Evolutionary conservation across 78 protist genomes (phyloP), one percentile per base, ranked within the genome.

Genomic region (Dictyostelium capitatum): DNA sequence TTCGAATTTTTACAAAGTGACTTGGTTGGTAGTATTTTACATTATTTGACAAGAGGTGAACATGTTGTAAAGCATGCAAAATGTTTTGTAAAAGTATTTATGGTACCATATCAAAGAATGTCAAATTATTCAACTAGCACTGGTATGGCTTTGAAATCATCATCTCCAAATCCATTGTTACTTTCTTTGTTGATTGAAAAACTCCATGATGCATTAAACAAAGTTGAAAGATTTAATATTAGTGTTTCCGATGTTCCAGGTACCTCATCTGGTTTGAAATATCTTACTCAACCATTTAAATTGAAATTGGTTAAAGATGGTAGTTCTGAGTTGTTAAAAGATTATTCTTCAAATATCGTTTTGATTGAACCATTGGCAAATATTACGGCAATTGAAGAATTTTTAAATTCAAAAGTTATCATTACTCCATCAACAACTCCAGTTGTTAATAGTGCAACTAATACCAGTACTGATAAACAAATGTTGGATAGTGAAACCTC

Each of bases 331-430:
- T 20, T 46, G 11, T 57, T 90, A 1, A 79, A 80, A 72, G 95
- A 90, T 56, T 90, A 80, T 41, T 79, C 95, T 4, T 1, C 65
- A 28, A 81, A 90, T 74, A 75, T 90, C 46, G 97, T 96, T 32
- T 77, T 93, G 32, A 96, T 95, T 65, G 97, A 96, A 73, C 97
- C 97, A 30, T 53, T 96, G 19, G 97, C 97, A 10, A 90, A 96
- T 32, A 83, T 82, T 12, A 62, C 64, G 28, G 96, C 97, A 0
- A 95, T 96, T 43, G 96, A 93, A 32, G 97, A 85, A 57, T 92
- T 91, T 67, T 74, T 96, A 69, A 65, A 78, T 57, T 92, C 97
- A 41, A 89, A 92, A 37, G 97, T 93, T 48, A 57, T 91, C 23
- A 23, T 53, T 20, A 30, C 62, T 6, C 62, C 73, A 51, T 14